A percentile compares a stretch with the other conserved stretches of the same genome.
These are phyloP conservation scores for Lentinula raphanica DNA, from an alignment of 768 basidiomycete species.

Conservation along the genomic window DNA sequence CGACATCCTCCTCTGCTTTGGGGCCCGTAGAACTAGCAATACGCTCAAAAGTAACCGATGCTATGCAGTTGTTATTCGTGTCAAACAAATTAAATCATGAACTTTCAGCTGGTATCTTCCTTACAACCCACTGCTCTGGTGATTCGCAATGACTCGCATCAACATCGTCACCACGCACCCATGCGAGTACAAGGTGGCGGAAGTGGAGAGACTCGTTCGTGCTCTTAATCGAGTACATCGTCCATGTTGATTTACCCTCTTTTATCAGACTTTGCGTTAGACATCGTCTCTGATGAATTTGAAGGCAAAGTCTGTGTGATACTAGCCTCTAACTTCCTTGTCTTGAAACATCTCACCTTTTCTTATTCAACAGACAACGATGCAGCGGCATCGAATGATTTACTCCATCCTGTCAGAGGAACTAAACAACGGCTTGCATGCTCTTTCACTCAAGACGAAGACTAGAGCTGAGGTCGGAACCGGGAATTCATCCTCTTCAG, in stretches of 20 bases:
- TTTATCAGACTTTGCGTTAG: constrained; percentile 65
- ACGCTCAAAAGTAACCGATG: constrained; percentile 44
- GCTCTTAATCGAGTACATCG: constrained; percentile 4
- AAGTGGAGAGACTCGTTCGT: constrained; percentile 79
- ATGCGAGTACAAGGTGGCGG: constrained; percentile 69
- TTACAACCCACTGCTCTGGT: constrained; percentile 59
- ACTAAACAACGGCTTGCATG: constrained; percentile 66
- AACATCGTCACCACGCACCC: constrained; percentile 79
- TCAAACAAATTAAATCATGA: constrained; percentile 14
- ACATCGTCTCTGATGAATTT: constrained; percentile 69
- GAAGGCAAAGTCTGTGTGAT: constrained; percentile 55
- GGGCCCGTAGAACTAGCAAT: constrained; percentile 61
- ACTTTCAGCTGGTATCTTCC: constrained; percentile 50
- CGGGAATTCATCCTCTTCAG: neutral
- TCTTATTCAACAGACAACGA: constrained; percentile 46
- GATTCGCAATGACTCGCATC: constrained; percentile 78
- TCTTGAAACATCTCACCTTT: constrained; percentile 9
- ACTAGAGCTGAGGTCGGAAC: constrained; percentile 47
- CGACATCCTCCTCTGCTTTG: constrained; percentile 11
- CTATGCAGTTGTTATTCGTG: constrained; percentile 7
- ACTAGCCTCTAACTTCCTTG: constrained; percentile 6
- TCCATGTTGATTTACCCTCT: constrained; percentile 11
- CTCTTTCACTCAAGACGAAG: constrained; percentile 70
- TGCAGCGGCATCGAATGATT: constrained; percentile 80
- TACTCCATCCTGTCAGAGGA: constrained; percentile 70